Conservation (phyloP, 495 filamentous ascomycete genomes). For the Mycothermus thermophilus region DNA sequence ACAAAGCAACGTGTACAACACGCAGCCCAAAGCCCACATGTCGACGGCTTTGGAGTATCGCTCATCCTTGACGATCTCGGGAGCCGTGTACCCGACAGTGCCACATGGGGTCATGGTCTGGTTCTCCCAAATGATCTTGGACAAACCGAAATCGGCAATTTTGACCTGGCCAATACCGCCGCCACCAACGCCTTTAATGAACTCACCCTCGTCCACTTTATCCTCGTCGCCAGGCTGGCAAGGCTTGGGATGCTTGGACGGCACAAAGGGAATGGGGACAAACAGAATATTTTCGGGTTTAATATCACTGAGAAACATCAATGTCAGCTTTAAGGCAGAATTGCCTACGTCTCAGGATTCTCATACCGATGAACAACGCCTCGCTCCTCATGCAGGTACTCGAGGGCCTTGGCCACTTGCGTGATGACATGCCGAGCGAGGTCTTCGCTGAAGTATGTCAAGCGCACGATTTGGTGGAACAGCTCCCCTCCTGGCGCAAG, state of each 20-base stretch:
- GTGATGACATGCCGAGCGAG: conserved; percentile 85
- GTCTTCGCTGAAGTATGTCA: conserved; percentile 97
- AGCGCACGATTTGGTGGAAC: conserved; percentile 95
- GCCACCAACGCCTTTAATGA: conserved; percentile 65
- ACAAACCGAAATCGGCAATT: conserved; percentile 94
- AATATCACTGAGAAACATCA: conserved; percentile 56
- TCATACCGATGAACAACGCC: conserved; percentile 93
- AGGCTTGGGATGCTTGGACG: conserved; percentile 65
- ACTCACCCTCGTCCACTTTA: conserved; percentile 94
- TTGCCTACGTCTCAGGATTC: too few relatives aligned
- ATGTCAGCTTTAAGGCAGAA: conserved; percentile 2
- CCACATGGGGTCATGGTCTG: conserved; percentile 99
- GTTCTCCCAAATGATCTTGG: conserved; percentile 95
- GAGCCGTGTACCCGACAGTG: conserved; percentile 96
- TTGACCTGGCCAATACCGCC: conserved; percentile 93
- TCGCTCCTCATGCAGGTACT: conserved; percentile 87
- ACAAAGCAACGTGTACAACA: conserved; percentile 90
- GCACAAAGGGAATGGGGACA: conserved; percentile 67
- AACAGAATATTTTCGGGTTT: conserved; percentile 97
- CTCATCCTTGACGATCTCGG: conserved; percentile 98
- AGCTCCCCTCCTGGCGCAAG: conserved; percentile 90
- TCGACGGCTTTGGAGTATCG: conserved; percentile 97
- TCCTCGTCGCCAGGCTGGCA: conserved; percentile 81
- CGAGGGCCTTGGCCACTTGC: conserved; percentile 84
- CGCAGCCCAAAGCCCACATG: conserved; percentile 98